Base-by-base conservation (phyloP, 202 grass and related monocot genomes). In the Schoenoplectus tabernaemontani region DNA sequence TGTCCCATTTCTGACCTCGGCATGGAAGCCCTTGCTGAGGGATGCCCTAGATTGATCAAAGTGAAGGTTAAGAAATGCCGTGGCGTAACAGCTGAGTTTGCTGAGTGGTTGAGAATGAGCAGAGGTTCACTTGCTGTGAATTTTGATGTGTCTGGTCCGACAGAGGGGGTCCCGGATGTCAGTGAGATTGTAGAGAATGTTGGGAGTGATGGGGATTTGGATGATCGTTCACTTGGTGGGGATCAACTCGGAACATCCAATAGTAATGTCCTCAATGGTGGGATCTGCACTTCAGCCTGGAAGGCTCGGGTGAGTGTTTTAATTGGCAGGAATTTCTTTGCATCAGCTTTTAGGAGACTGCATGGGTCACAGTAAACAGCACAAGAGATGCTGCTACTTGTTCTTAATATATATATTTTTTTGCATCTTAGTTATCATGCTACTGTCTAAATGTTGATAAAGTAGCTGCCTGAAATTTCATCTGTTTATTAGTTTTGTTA, bases 61-160 rank as follows among this genome's bases (percentile, higher is more conserved):
- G 91, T 97, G 26, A 97, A 97, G 84, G 87, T 97, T 60, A 97
- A 97, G 86, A 97, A 94, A 67, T 98, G 95, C 37, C 89, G 88
- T 0, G 73, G 84, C 7, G 95, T 98, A 37, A 94, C 95, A 0
- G 87, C 59, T 0, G 87, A 92, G 84, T 98, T 90, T 79, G 91
- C 87, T 3, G 91, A 97, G 61, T 86, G 87, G 53, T 87, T 98
- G 33, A 81, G 79, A 73, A 85, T 57, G 68, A 85, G 83, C 70
- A 87, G 95, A 23, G 89, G 85, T 5, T 57, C 86, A 2, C 86
- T 98, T 38, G 62, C 87, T 63, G 86, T 98, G 64, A 98, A 92
- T 84, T 90, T 94, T 62, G 95, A 97, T 64, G 80, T 76, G 0
- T 70, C 73, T 39, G 81, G 77, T 34, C 58, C 39, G 8, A 34